These are phyloP conservation scores for Ascosphaera apis DNA, from an alignment of 2,329 filamentous ascomycete genomes.

Conservation along the genomic window DNA sequence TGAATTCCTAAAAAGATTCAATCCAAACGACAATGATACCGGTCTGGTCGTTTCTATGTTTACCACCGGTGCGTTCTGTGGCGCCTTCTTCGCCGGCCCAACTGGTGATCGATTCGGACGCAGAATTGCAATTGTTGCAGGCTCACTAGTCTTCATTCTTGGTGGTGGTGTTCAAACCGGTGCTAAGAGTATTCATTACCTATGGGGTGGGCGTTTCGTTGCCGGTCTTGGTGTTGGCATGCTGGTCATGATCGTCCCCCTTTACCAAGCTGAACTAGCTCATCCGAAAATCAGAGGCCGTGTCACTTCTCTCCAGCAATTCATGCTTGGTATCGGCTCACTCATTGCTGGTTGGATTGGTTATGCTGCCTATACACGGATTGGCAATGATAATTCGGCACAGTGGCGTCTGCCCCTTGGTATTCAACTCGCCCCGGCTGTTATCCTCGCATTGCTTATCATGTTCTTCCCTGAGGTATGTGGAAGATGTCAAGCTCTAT, in stretches of 20 bases:
- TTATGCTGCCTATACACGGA: conserved; percentile 37
- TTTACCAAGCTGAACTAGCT: conserved; percentile 60
- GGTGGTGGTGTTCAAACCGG: conserved; percentile 54
- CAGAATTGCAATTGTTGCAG: conserved; percentile 46
- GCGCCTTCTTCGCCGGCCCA: conserved; percentile 40
- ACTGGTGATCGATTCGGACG: conserved; percentile 42
- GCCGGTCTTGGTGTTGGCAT: conserved; percentile 43
- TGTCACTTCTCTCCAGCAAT: conserved; percentile 55
- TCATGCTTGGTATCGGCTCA: conserved; percentile 58
- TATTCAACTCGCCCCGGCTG: conserved; percentile 48
- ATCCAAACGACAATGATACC: conserved; percentile 15
- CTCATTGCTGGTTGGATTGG: conserved; percentile 51
- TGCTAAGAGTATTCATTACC: conserved; percentile 33
- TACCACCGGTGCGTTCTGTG: conserved; percentile 52
- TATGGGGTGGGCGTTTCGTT: conserved; percentile 47
- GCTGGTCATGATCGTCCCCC: conserved; percentile 40
- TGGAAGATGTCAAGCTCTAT: too few relatives aligned
- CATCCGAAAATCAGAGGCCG: conserved; percentile 57
- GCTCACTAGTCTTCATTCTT: conserved; percentile 44
- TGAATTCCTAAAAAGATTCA: conserved; percentile 14
- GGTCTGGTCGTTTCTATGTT: conserved; percentile 58
- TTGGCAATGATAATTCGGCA: conserved; percentile 22
- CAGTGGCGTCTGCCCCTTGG: conserved; percentile 43
- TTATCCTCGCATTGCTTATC: conserved; percentile 41
- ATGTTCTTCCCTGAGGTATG: conserved; percentile 43